Evolutionary conservation across 768 basidiomycete species (phyloP), one percentile per base, ranked within the genome.

Genomic region (Psilocybe tampanensis): DNA sequence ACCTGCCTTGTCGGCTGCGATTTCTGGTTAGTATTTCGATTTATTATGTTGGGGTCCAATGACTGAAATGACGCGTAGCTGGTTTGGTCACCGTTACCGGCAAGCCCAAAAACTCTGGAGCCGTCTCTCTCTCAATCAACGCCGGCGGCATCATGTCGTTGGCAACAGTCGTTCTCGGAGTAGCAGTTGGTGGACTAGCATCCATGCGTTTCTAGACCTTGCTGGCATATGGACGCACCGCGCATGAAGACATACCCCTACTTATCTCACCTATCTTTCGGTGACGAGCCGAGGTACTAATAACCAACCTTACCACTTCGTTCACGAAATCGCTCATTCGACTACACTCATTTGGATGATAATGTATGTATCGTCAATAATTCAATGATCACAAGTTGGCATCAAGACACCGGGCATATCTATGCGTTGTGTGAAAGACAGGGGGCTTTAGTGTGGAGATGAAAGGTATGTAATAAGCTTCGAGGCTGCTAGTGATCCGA

Each of bases 1-100:
- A 4, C 81, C 81, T 19, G 71, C 76, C 19, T 53, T 69, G 21
- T 59, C 52, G 21, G 65, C 60, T 17, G 68, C 63, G 18, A 26
- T 66, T 34, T 48, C 61, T 54, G 60, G 64, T 66, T 9, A 47
- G 55, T 59, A 13, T 51, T 19, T 53, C 17, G 4, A n/a, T 17
- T 17, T 9, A 29, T 48, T 29, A 5, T 48, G 15, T 17, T n/a
- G 5, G 36, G n/a, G 4, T 33, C 32, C 17, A n/a, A 12, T 48
- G 13, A 33, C 15, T 18, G 17, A 29, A 18, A 32, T 18, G 17
- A 29, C n/a, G 7, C 11, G 26, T 18, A 48, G 47, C 47, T 48
- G 47, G 47, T 7, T 32, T 48, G 47, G 29, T 19, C 29, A 48
- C 8, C 8, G 47, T 15, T 26, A 48, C 47, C 11, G 42, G n/a